Conservation (phyloP, 306 rosid species). For the Castanea crenata region DNA sequence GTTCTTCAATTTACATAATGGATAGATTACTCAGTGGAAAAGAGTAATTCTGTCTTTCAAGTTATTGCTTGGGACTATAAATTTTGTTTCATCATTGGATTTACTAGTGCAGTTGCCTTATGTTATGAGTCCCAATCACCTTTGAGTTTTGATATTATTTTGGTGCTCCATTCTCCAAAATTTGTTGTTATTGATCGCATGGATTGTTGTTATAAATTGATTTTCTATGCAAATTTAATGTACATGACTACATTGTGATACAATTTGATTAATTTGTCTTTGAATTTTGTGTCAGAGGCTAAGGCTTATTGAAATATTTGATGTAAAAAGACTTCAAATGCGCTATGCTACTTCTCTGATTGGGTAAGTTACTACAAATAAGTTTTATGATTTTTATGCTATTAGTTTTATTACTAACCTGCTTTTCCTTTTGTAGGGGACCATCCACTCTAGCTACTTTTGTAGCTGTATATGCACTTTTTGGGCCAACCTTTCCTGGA, state of each 20-base stretch:
- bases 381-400: conserved; percentile 3
- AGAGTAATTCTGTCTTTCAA: background rate
- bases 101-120: background rate
- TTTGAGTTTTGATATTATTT: background rate
- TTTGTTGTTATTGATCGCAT: background rate
- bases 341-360: conserved; percentile 84
- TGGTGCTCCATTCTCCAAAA: background rate
- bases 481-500: conserved; percentile 98
- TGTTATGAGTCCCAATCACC: background rate
- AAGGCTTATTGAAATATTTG: conserved; percentile 94
- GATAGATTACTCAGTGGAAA: background rate
- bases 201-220: background rate
- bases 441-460: conserved; percentile 85
- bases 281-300: conserved; percentile 56
- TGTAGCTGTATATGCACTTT: conserved; percentile 90
- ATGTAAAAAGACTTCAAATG: conserved; percentile 95
- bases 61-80: background rate
- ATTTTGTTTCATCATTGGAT: background rate
- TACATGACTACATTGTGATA: background rate
- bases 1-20: background rate
- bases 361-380: conserved; percentile 58
- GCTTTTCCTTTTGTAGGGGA: conserved; percentile 54
- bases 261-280: conserved; percentile 8
- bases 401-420: conserved; percentile 1
- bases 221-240: conserved; percentile 11